Conservation (phyloP, 495 filamentous ascomycete genomes). For the Penicillium paradoxum region DNA sequence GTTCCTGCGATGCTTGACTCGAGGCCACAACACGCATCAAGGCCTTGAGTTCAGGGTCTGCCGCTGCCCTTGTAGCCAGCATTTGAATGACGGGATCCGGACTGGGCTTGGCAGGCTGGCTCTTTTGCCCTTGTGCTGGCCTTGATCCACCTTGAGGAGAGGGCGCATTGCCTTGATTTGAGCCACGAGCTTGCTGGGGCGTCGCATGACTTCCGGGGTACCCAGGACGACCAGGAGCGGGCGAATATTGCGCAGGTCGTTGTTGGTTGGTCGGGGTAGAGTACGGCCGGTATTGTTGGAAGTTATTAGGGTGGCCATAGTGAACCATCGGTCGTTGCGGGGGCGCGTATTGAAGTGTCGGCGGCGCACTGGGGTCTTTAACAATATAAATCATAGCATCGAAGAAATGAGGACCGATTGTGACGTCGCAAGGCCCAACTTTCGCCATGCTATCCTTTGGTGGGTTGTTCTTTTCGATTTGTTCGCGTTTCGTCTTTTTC, state of each 20-base stretch:
- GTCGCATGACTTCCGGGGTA: constrained; percentile 30
- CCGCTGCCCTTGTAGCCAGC: constrained; percentile 78
- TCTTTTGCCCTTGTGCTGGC: constrained; percentile 31
- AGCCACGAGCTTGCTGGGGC: constrained; percentile 29
- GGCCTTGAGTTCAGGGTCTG: constrained; percentile 83
- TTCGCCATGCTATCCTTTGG: constrained; percentile 82
- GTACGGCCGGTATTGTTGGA: constrained; percentile 46
- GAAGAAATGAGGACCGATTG: constrained; percentile 86
- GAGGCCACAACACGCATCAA: constrained; percentile 94
- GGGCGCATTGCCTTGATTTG: constrained; percentile 19
- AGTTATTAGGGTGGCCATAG: constrained; percentile 59
- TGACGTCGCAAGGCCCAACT: constrained; percentile 73
- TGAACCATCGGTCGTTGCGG: constrained; percentile 61
- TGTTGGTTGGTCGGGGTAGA: constrained; percentile 40
- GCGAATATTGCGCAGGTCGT: constrained; percentile 27
- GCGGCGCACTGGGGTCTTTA: constrained; percentile 60
- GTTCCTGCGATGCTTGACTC: constrained; percentile 71
- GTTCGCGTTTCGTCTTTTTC: constrained; percentile 69
- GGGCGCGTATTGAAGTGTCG: constrained; percentile 40
- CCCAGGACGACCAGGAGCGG: constrained; percentile 28
- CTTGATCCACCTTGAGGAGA: constrained; percentile 28
- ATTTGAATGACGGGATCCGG: constrained; percentile 95
- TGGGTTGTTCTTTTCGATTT: constrained; percentile 70
- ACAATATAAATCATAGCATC: constrained; percentile 82
- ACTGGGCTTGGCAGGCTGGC: constrained; percentile 47